These are phyloP conservation scores for Rauvolfia tetraphylla DNA, from an alignment of 257 asterid genomes.

Conservation along the genomic window DNA sequence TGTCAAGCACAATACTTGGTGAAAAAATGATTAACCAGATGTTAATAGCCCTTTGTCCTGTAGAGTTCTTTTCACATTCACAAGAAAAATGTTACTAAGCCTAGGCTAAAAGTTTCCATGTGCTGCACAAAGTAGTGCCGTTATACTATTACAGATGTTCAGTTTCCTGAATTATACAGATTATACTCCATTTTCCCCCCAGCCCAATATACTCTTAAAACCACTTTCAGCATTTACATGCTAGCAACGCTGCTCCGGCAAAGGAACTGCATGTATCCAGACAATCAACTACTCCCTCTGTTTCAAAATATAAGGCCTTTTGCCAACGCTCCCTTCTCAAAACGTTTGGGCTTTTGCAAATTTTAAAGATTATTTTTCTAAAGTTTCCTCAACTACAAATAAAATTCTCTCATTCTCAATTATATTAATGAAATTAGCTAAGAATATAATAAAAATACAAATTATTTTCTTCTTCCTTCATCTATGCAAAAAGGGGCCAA, in stretches of 20 bases:
- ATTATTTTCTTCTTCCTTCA: too few species aligned
- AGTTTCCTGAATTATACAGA: not conserved
- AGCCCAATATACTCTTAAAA: not conserved
- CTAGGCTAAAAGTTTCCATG: not conserved
- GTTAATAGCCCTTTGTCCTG: not conserved
- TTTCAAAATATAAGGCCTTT: too few species aligned
- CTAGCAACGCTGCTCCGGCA: not conserved
- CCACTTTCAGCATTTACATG: not conserved
- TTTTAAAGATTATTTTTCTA: too few species aligned
- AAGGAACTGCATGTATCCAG: not conserved
- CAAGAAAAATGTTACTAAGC: not conserved
- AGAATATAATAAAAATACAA: too few species aligned
- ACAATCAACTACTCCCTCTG: not conserved
- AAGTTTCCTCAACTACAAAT: too few species aligned
- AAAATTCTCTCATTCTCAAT: too few species aligned
- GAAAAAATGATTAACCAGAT: not conserved
- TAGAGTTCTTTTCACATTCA: not conserved
- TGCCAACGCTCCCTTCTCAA: too few species aligned
- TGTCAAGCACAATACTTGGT: not conserved
- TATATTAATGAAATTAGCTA: too few species aligned
- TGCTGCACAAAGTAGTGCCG: not conserved
- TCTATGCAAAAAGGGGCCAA: too few species aligned
- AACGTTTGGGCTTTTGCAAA: too few species aligned
- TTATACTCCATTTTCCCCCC: not conserved
- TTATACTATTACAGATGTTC: not conserved